These are phyloP conservation scores for Echinosophora koreensis DNA, from an alignment of 306 rosid genomes.

Conservation along the genomic window DNA sequence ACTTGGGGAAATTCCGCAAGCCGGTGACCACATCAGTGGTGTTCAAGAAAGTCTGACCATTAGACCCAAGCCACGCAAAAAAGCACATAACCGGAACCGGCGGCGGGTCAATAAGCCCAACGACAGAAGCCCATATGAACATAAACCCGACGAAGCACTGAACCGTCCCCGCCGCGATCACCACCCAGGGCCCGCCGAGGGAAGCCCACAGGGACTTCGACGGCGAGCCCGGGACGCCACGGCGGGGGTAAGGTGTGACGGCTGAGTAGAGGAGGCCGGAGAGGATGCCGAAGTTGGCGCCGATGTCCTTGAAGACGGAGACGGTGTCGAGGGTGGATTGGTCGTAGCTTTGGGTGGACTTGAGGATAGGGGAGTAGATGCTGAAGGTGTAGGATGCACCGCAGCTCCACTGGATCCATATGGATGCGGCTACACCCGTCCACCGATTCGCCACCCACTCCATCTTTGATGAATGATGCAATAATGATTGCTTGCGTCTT, in stretches of 20 bases:
- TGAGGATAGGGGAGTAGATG: constrained; percentile 79
- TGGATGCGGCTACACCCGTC: constrained; percentile 67
- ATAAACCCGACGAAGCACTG: constrained; percentile 74
- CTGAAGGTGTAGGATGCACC: constrained; percentile 92
- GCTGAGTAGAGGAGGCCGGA: constrained; percentile 86
- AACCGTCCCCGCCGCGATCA: constrained; percentile 62
- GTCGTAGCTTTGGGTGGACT: constrained; percentile 75
- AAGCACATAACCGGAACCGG: constrained; percentile 75
- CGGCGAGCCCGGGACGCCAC: not conserved
- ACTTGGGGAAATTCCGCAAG: constrained; percentile 67
- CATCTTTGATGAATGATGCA: constrained; percentile 26
- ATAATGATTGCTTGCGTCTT: too few species aligned
- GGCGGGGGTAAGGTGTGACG: constrained; percentile 45
- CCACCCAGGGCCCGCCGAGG: constrained; percentile 75
- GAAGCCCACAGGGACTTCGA: constrained; percentile 48
- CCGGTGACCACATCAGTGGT: constrained; percentile 80
- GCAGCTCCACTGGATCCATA: constrained; percentile 87
- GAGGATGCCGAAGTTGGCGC: constrained; percentile 81
- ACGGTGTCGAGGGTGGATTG: constrained; percentile 94
- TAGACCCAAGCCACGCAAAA: constrained; percentile 65
- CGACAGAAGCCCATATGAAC: constrained; percentile 79
- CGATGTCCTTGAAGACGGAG: constrained; percentile 94
- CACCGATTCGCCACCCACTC: constrained; percentile 66
- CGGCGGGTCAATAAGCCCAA: constrained; percentile 66
- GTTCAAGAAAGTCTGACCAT: constrained; percentile 81